Conservation (phyloP, 208 protist species). For the Leishmania amazonensis region DNA sequence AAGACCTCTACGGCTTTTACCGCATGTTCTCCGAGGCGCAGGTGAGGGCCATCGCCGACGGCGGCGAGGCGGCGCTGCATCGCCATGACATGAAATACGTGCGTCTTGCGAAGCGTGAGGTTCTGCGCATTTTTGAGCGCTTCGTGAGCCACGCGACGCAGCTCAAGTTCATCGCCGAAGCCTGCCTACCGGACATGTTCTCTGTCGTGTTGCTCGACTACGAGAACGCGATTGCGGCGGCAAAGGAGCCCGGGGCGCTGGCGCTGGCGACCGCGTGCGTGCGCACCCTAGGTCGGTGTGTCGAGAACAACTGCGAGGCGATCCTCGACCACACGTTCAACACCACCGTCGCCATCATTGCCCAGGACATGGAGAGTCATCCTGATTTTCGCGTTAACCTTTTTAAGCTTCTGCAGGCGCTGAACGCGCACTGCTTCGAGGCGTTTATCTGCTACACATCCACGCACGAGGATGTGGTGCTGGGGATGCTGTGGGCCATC, state of each 20-base stretch:
- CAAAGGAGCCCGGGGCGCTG: constrained; percentile 95
- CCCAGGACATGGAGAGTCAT: constrained; percentile 95
- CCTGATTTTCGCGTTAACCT: constrained; percentile 98
- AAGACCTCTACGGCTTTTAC: constrained; percentile 96
- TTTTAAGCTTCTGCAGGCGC: constrained; percentile 96
- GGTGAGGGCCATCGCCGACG: constrained; percentile 21
- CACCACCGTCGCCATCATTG: constrained; percentile 98
- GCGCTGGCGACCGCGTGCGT: constrained; percentile 92
- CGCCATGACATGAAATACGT: constrained; percentile 67
- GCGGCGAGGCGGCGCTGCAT: constrained; percentile 28
- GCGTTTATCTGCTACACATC: constrained; percentile 78
- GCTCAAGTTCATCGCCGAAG: constrained; percentile 79
- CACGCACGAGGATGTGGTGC: constrained; percentile 87
- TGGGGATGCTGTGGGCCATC: constrained; percentile 97
- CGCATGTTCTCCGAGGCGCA: constrained; percentile 81
- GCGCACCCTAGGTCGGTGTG: constrained; percentile 73
- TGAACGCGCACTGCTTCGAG: constrained; percentile 95
- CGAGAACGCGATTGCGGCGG: constrained; percentile 73
- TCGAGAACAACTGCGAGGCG: constrained; percentile 86
- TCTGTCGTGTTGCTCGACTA: constrained; percentile 97
- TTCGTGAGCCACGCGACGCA: constrained; percentile 94
- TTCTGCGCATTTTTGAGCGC: constrained; percentile 93
- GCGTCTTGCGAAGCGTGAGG: constrained; percentile 96
- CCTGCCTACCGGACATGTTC: constrained; percentile 95
- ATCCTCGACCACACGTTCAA: constrained; percentile 98